Evolutionary conservation across 2,329 filamentous ascomycete species (phyloP), one percentile per base, ranked within the genome.

Genomic region (Scopulariopsis brevicaulis): DNA sequence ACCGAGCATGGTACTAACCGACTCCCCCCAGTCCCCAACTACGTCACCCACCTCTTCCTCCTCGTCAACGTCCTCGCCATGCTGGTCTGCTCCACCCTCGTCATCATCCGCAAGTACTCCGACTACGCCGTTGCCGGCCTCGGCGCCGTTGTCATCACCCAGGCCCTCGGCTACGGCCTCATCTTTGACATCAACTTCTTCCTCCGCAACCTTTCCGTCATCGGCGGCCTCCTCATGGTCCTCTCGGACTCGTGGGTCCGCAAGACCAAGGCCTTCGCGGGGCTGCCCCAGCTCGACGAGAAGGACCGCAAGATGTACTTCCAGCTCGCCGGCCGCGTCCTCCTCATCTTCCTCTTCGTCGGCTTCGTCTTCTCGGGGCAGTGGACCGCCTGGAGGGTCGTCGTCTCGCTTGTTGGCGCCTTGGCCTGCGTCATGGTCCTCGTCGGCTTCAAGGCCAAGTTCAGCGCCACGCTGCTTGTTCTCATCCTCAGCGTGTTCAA

Each of bases 261-360:
- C 75, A 97, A 97, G 84, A 89, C 86, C 72, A 96, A 96, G 77
- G 93, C 92, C 3, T 96, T 96, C 62, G 94, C 94, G 54, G 94
- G 94, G 54, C 82, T 99, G 57, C 94, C 94, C 54, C 84, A 90
- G 73, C 83, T 99, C 57, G 94, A 97, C 70, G 94, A 99, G 80
- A 97, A 97, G 84, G 94, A 99, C 73, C 89, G 92, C 76, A 99
- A 97, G 83, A 97, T 97, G 93, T 99, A 99, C 81, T 95, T 99
- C 77, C 94, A 97, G 83, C 86, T 99, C 62, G 94, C 94, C 64
- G 94, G 94, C 40, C 87, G 94, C 65, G 90, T 99, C 40, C 81
- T 99, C 63, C 80, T 99, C 66, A 97, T 99, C 76, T 96, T 99
- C 83, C 82, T 99, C 65, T 99, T 99, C 73, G 73, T 96, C 64